Percentiles rank a stretch among this genome's conserved stretches.
Evolutionary conservation across 2,329 filamentous ascomycete species (phyloP).

Genomic region (Penicillium sp.): DNA sequence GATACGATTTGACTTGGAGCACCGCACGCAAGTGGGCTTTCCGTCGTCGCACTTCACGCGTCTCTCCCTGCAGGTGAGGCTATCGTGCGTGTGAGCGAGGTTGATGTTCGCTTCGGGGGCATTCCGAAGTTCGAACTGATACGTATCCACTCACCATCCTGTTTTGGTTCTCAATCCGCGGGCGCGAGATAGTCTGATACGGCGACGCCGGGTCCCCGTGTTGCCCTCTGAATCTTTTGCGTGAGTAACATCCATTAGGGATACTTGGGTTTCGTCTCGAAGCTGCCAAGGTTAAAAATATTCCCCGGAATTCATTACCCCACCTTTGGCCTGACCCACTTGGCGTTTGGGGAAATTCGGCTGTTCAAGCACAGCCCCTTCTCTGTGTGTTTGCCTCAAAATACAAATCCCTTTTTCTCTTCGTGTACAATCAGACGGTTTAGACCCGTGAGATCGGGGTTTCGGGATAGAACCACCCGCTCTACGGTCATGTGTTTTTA

Average conservation of each 20-base stretch:
- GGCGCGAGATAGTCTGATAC: conserved; percentile 14
- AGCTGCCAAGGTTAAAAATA: background rate
- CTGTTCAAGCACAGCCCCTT: background rate
- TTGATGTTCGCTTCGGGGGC: background rate
- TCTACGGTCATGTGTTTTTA: background rate
- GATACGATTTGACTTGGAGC: conserved; percentile 8
- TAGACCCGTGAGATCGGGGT: background rate
- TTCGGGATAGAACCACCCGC: background rate
- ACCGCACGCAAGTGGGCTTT: conserved; percentile 14
- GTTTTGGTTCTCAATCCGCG: conserved; percentile 17
- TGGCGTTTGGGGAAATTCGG: background rate
- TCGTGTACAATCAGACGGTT: background rate
- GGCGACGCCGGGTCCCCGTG: conserved; percentile 6
- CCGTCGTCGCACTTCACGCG: conserved; percentile 20
- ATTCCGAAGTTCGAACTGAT: background rate
- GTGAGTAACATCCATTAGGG: background rate
- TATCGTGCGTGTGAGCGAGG: conserved; percentile 5
- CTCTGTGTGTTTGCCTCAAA: background rate
- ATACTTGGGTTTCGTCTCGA: conserved; percentile 5
- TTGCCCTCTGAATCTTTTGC: background rate
- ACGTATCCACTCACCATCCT: conserved; percentile 10
- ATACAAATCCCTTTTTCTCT: background rate
- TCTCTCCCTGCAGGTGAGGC: conserved; percentile 19
- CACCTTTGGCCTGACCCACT: background rate
- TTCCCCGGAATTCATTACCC: background rate